A percentile compares a stretch with the other conserved stretches of the same genome.
Conservation (phyloP, 345 rosid species). For the Combretum micranthum region DNA sequence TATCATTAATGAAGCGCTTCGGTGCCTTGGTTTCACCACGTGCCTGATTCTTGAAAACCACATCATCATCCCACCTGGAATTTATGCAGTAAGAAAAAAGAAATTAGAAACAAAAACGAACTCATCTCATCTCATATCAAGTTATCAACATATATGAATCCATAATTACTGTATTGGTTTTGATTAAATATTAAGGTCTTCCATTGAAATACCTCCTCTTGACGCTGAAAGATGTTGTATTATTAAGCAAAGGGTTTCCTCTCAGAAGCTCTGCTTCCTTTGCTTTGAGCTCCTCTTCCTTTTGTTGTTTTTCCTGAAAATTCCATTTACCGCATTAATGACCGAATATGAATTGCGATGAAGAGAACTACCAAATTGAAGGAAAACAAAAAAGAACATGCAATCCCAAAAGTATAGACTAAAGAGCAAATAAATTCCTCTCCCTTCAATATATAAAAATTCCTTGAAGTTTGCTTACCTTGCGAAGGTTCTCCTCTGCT, state of each 20-base stretch:
- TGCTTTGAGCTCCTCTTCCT: constrained; percentile 73
- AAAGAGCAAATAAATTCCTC: too few relatives aligned
- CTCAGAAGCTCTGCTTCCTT: constrained; percentile 91
- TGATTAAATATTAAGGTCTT: neutral
- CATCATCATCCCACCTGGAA: constrained; percentile 98
- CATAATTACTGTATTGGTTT: neutral
- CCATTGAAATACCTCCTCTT: constrained; percentile 61
- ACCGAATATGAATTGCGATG: neutral
- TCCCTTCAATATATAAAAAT: too few relatives aligned
- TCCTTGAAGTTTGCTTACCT: constrained; percentile 28
- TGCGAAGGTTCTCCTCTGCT: constrained; percentile 78
- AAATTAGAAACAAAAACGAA: neutral
- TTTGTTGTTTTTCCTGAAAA: constrained; percentile 61
- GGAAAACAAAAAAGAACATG: too few relatives aligned
- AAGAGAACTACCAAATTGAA: too few relatives aligned
- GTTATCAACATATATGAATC: neutral
- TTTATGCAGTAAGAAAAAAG: neutral
- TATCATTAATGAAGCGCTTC: constrained; percentile 97
- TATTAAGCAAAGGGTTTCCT: constrained; percentile 83
- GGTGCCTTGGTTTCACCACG: constrained; percentile 90
- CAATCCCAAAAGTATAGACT: too few relatives aligned
- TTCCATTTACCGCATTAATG: neutral
- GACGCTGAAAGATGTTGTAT: constrained; percentile 63
- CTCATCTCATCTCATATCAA: neutral
- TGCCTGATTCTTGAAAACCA: constrained; percentile 95